These are phyloP conservation scores for Anisodus tanguticus DNA, from an alignment of 257 asterid species.

Conservation along the genomic window DNA sequence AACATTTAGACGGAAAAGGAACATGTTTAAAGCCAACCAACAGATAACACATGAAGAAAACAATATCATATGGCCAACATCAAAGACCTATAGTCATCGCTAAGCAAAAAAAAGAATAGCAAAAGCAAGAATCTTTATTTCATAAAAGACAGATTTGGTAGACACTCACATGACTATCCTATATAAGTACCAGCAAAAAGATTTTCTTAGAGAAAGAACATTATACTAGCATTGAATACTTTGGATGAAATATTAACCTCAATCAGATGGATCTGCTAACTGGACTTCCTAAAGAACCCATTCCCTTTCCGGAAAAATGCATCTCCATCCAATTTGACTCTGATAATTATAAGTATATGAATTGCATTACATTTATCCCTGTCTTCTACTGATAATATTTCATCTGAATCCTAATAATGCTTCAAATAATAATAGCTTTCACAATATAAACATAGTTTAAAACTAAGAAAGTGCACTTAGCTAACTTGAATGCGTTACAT, in stretches of 20 bases:
- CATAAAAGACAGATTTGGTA: background rate
- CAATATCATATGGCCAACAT: background rate
- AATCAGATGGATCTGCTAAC: background rate
- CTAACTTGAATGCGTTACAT: background rate
- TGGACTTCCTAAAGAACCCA: constrained; percentile 4
- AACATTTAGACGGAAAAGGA: background rate
- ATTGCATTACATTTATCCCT: background rate
- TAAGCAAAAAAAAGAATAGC: background rate
- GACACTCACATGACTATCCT: background rate
- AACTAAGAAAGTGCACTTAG: background rate
- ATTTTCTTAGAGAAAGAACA: background rate
- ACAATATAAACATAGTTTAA: background rate
- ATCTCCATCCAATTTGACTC: background rate
- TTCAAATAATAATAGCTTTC: constrained; percentile 11
- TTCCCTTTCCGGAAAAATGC: background rate
- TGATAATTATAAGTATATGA: background rate
- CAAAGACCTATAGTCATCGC: background rate
- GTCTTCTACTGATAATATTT: background rate
- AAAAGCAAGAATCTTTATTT: constrained; percentile 7
- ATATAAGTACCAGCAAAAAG: background rate
- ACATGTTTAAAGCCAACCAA: background rate
- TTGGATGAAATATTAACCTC: constrained; percentile 7
- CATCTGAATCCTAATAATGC: constrained; percentile 16
- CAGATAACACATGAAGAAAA: background rate
- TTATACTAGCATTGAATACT: background rate